Evolutionary conservation across 2,329 filamentous ascomycete genomes (phyloP), one percentile per base, ranked within the genome.

Genomic region (Monosporascus sp.): DNA sequence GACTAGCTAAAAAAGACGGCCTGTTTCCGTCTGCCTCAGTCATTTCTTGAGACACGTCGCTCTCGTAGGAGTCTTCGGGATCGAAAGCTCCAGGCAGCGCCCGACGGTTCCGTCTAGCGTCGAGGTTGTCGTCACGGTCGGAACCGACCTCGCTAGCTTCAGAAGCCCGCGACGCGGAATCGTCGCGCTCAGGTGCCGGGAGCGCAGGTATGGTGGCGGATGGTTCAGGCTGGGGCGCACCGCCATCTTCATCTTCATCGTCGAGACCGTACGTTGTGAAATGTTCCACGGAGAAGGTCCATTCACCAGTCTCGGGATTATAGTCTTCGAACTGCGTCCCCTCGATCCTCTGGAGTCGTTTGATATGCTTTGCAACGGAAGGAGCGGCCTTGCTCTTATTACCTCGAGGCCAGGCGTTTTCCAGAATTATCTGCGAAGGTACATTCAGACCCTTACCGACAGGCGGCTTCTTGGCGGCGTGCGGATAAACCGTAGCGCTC

Each of bases 221-320:
- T 56, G 64, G 40, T 11, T 63, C 72, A 56, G 78, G 76, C 62
- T 83, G 83, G 7, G 7, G 7, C 4, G 77, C 77, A 47, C 86
- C 79, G 7, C 82, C 84, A 49, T 89, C 86, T 28, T 90, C 89
- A 50, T 86, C 82, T 41, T 89, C 79, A 31, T 89, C 90, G 58
- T 93, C 88, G 51, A 97, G 79, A 41, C 89, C 92, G 67, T 99
- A 99, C 1, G 91, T 96, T 1, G 93, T 97, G 70, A 95, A 99
- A 70, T 99, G 94, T 65, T 93, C 86, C n/a, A 99, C 94, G 9
- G 78, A 85, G 74, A 99, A 99, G 15, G 83, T 82, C 95, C 95
- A 99, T 47, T 89, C 81, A 50, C 93, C 94, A 50, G 85, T 91
- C 1, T 89, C 79, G 53, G 79, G 77, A 58, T 95, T 82, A 70